Base-by-base conservation (phyloP, 257 asterid species). In the Primulina eburnea region DNA sequence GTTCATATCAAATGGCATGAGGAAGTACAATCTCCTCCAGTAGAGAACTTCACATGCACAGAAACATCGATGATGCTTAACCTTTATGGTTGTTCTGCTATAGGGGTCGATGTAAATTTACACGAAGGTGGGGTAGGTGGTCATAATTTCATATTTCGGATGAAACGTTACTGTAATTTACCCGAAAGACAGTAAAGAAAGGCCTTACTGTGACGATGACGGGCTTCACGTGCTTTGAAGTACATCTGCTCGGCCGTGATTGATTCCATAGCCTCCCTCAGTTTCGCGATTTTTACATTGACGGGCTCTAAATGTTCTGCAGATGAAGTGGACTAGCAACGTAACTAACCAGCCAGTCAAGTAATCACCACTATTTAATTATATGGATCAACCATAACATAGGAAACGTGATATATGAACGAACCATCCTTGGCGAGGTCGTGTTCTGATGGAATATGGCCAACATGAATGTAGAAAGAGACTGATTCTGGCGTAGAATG, bases 401-500 rank as follows among this genome's bases (percentile, higher is more conserved):
- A 18, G 7, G 9, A 62, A 52, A 55, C 6, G 66, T 47, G 61
- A 62, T 33, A 72, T 34, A 37, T 47, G 55, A 65, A 82, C 95
- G 2, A 76, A 92, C 98, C 98, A 81, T 92, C 92, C 74, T 88
- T 90, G 34, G 93, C 97, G 16, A 92, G 90, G 83, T 90, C 83
- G 21, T 87, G 90, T 47, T 87, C 78, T 16, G 67, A 75, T 38
- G 98, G 97, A 59, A 92, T 90, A 78, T 90, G 98, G 67, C 98
- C 98, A 2, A 81, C 79, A 34, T 92, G 98, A 43, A 92, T 85
- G 85, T 82, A 81, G 87, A 92, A 92, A 71, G 98, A 86, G 80
- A 92, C 95, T 0, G 89, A 68, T 81, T 90, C 96, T 8, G 97
- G 95, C 20, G 84, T 58, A 34, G 87, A 81, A 14, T 81, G 77